Conservation (phyloP, 73 alveolate genomes). For the Tetrahymena borealis region DNA sequence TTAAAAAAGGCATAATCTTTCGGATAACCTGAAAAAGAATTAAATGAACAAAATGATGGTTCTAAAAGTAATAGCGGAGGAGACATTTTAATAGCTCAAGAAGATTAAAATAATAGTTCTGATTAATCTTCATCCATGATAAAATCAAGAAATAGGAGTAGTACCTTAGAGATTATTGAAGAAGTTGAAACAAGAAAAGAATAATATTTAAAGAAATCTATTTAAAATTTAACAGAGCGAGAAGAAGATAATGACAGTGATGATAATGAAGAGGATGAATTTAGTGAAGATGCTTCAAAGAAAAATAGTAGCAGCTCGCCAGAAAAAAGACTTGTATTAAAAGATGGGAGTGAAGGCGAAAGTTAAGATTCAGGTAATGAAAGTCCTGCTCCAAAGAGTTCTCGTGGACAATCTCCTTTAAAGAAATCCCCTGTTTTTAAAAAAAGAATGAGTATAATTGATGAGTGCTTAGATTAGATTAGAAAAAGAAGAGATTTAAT, state of each 20-base stretch:
- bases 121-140: background rate
- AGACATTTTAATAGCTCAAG: background rate
- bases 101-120: background rate
- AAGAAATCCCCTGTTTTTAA: background rate
- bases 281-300: background rate
- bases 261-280: background rate
- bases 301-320: background rate
- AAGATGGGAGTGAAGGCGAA: background rate
- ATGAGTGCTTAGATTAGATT: background rate
- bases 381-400: background rate
- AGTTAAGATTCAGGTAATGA: background rate
- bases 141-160: background rate
- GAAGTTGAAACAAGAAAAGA: background rate
- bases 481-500: background rate
- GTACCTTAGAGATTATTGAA: background rate
- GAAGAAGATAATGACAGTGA: background rate
- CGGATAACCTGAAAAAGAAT: background rate
- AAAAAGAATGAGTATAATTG: background rate
- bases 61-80: background rate
- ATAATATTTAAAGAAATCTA: background rate
- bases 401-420: background rate
- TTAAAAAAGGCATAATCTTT: background rate
- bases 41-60: background rate
- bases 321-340: background rate
- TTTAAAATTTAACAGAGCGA: background rate